Evolutionary conservation across 2,329 filamentous ascomycete species (phyloP).

Genomic region (Alternaria longipes): DNA sequence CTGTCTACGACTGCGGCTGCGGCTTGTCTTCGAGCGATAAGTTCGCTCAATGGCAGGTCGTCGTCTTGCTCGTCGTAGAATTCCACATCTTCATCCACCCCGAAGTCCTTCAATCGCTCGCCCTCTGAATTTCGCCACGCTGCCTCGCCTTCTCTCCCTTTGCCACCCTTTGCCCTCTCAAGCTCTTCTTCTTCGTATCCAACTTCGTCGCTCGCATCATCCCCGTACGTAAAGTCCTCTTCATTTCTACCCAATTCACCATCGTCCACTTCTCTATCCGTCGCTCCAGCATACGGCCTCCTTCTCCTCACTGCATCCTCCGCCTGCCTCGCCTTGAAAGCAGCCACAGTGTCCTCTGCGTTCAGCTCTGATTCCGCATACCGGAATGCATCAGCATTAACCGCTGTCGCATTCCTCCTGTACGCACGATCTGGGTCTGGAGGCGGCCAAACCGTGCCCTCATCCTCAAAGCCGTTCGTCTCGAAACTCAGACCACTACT

Average conservation of each 20-base stretch:
- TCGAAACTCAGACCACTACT: slow-evolving; percentile 68
- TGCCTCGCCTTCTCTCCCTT: slow-evolving; percentile 59
- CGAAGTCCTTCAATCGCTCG: slow-evolving; percentile 77
- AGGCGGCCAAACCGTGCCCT: slow-evolving; percentile 56
- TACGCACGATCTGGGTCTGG: slow-evolving; percentile 59
- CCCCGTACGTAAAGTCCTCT: slow-evolving; percentile 34
- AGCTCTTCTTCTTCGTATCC: slow-evolving; percentile 22
- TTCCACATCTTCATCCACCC: slow-evolving; percentile 79
- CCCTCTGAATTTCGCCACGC: slow-evolving; percentile 80
- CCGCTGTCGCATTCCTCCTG: slow-evolving; percentile 16
- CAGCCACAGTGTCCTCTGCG: slow-evolving; percentile 57
- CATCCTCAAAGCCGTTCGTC: slow-evolving; percentile 77
- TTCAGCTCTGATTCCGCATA: slow-evolving; percentile 50
- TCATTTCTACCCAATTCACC: slow-evolving; percentile 17
- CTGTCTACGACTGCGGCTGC: slow-evolving; percentile 11
- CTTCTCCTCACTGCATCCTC: slow-evolving; percentile 59
- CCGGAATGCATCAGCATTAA: slow-evolving; percentile 49
- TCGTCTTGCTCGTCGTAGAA: slow-evolving; percentile 71
- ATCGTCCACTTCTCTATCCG: slow-evolving; percentile 35
- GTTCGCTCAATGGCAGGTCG: slow-evolving; percentile 74
- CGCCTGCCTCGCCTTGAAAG: slow-evolving; percentile 64
- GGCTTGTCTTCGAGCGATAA: slow-evolving; percentile 57
- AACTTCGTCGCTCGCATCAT: slow-evolving; percentile 27
- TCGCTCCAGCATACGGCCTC: slow-evolving; percentile 54
- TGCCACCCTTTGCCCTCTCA: slow-evolving; percentile 21